Conservation (phyloP, 75 land plant genomes). For the Picea glauca region DNA sequence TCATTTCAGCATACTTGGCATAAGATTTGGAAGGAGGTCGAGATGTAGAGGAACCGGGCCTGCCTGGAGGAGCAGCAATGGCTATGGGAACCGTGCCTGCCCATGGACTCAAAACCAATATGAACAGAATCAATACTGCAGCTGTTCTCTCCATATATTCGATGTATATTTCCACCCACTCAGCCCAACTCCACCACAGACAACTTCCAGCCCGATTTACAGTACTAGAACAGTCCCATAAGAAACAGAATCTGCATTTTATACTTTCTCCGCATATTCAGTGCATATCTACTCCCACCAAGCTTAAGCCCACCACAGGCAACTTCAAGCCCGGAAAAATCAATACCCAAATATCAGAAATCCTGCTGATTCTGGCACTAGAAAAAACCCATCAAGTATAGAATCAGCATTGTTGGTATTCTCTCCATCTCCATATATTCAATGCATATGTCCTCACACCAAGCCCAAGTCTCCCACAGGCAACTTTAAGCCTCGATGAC, state of each 20-base stretch:
- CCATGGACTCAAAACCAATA: not conserved
- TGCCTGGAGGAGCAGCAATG: conserved; percentile 12
- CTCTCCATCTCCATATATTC: not conserved
- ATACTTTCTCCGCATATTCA: not conserved
- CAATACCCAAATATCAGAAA: not conserved
- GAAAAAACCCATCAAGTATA: not conserved
- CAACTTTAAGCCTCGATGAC: no score
- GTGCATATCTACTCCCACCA: not conserved
- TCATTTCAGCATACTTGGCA: conserved; percentile 13
- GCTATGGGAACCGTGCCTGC: not conserved
- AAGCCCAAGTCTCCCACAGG: not conserved
- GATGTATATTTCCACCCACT: not conserved
- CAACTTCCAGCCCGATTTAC: not conserved
- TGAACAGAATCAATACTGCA: not conserved
- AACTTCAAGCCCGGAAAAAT: not conserved
- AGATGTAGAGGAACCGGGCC: conserved; percentile 7
- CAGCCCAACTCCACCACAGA: not conserved
- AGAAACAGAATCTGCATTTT: not conserved
- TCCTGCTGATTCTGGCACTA: not conserved
- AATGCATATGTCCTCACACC: not conserved
- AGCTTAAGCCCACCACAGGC: not conserved
- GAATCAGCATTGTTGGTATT: not conserved
- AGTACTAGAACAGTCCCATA: not conserved
- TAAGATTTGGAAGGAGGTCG: not conserved
- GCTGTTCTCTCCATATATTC: not conserved